Conservation (phyloP, 805 yeast genomes). For the Starmerella floris region DNA sequence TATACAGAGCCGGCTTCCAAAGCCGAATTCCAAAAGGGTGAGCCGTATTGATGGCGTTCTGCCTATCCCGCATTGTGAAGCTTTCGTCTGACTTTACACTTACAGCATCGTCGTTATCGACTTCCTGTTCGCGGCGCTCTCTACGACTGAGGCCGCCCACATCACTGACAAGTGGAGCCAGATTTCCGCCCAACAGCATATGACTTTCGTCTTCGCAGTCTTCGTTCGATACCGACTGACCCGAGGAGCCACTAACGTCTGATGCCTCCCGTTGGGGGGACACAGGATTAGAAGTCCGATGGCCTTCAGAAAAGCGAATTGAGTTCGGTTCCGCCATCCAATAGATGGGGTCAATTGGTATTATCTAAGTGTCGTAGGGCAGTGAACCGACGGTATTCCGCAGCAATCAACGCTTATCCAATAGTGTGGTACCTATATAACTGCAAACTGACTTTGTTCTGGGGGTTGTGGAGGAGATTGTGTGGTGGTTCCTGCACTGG, state of each 20-base stretch:
- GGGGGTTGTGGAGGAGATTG: no score
- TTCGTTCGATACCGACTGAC: background rate
- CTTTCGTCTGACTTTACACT: conserved; percentile 52
- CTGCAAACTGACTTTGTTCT: no score
- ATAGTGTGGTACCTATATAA: no score
- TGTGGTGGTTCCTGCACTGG: no score
- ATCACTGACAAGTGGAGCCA: no score
- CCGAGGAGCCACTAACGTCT: no score
- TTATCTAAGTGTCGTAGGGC: no score
- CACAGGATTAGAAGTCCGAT: background rate
- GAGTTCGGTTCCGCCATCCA: background rate
- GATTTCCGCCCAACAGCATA: background rate
- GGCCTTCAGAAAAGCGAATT: background rate
- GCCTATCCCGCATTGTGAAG: conserved; percentile 79
- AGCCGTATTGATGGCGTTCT: conserved; percentile 88
- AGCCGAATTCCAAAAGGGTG: conserved; percentile 98
- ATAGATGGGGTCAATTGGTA: no score
- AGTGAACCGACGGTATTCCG: no score
- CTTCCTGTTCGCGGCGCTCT: background rate
- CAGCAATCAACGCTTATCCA: no score
- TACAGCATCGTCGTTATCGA: conserved; percentile 9
- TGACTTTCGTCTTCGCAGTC: background rate
- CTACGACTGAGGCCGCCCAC: background rate
- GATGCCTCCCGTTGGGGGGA: no score
- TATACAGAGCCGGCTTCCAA: conserved; percentile 96